Evolutionary conservation across 2,329 filamentous ascomycete species (phyloP).

Genomic region (Hymenoscyphus salicellus): DNA sequence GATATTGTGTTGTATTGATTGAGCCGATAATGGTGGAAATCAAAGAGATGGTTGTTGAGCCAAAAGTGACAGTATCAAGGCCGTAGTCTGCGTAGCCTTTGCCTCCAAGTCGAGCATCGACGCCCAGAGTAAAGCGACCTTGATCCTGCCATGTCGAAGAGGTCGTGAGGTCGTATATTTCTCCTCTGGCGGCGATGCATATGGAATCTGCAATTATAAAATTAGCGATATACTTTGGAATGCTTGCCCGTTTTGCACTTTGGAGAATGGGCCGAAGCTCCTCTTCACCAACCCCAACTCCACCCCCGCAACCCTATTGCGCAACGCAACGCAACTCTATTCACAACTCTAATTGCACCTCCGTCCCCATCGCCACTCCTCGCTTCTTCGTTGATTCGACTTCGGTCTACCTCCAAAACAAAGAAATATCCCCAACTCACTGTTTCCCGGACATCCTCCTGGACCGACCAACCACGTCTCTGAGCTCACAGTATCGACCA

Average conservation of each 20-base stretch:
- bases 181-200: slow-evolving; percentile 57
- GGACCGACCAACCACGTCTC: slow-evolving; percentile 68
- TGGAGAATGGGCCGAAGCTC: not conserved
- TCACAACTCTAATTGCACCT: not conserved
- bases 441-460: slow-evolving; percentile 48
- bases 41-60: slow-evolving; percentile 37
- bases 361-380: not conserved
- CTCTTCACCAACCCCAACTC: too few species aligned
- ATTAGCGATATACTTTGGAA: slow-evolving; percentile 5
- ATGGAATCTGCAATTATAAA: slow-evolving; percentile 41
- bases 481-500: slow-evolving; percentile 65
- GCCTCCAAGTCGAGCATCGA: slow-evolving; percentile 55
- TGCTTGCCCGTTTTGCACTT: not conserved
- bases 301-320: not conserved
- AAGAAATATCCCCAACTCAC: slow-evolving; percentile 23
- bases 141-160: slow-evolving; percentile 53
- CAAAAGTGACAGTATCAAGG: slow-evolving; percentile 42
- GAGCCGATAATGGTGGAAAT: slow-evolving; percentile 41
- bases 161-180: slow-evolving; percentile 50
- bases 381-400: not conserved
- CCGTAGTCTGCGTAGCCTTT: slow-evolving; percentile 64
- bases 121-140: slow-evolving; percentile 48
- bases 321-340: too few species aligned
- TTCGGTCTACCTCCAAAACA: not conserved
- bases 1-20: slow-evolving; percentile 55